Base-by-base conservation (phyloP, 768 basidiomycete species). In the Hortiboletus campestris region DNA sequence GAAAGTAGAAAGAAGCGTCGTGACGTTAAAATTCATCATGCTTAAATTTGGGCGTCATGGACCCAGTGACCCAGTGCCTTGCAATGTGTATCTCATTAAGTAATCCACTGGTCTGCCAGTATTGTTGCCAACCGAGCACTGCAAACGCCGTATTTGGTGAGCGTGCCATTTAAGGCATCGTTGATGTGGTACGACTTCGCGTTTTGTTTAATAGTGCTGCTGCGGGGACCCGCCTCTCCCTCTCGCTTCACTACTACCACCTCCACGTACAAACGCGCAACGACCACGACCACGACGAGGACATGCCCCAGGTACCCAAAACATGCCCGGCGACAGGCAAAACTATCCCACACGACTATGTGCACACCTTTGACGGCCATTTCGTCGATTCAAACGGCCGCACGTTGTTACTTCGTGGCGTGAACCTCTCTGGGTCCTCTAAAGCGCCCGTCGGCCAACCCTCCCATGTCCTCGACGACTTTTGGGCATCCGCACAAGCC, bases 361-460 rank as follows among this genome's bases (percentile, higher is more conserved):
- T 89, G 48, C 88, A 87, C 73, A 91, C 90, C 29, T 70, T 81
- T 16, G 74, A 81, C 49, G 82, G 80, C 61, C 79, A 82, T 49
- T 93, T 93, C 64, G 82, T 91, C 65, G 91, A 93, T 72, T 78
- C 78, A 51, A 70, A 76, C 49, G 89, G 91, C 20, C 84, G 93
- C 44, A 87, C 88, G 0, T 72, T 96, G 19, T 76, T 98, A 16
- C 78, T 99, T 0, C 84, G 96, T 50, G 97, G 97, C n/a, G 90
- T 98, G 42, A 99, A 99, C 70, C 82, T 98, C 44, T 88, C 91
- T 13, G 92, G 92, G 9, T 85, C 92, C 1, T 83, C 88, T 45
- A 99, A 99, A 67, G 85, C 89, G 0, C 95, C 96, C 0, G 67
- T 84, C 1, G 83, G 78, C 45, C 79, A 83, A 53, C 90, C 85